A percentile compares a stretch with the other conserved stretches of the same genome.
Conservation (phyloP, 73 alveolate genomes). For the Paramecium octaurelia region DNA sequence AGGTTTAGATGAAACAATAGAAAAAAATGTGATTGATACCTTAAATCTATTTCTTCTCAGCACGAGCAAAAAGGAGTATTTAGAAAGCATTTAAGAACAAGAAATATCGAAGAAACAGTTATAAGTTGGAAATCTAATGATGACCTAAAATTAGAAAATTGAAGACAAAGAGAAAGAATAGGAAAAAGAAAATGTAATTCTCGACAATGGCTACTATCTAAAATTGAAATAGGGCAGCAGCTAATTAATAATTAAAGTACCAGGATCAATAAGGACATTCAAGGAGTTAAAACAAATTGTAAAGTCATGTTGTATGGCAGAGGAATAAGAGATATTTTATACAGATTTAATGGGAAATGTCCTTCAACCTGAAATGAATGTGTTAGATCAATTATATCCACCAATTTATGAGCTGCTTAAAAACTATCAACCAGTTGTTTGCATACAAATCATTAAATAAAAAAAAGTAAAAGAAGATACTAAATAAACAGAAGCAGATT, state of each 20-base stretch:
- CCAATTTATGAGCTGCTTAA: not conserved
- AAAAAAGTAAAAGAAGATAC: not conserved
- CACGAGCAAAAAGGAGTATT: not conserved
- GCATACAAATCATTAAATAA: not conserved
- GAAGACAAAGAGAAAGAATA: not conserved
- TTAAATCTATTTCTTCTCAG: not conserved
- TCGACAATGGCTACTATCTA: not conserved
- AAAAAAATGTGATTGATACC: not conserved
- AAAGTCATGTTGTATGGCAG: not conserved
- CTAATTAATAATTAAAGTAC: not conserved
- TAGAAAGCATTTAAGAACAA: not conserved
- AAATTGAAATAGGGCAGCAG: not conserved
- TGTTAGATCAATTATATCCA: not conserved
- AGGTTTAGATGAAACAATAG: not conserved
- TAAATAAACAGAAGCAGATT: not conserved
- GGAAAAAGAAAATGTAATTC: not conserved
- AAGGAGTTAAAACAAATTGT: not conserved
- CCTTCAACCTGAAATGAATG: not conserved
- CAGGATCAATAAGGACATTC: slow-evolving; percentile 6
- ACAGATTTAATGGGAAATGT: slow-evolving; percentile 24
- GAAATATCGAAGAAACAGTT: not conserved
- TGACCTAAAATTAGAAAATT: not conserved
- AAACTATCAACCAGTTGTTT: not conserved
- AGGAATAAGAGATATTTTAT: not conserved
- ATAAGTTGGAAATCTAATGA: not conserved